Base-by-base conservation (phyloP, 257 asterid species). In the Capsicum rhomboideum region DNA sequence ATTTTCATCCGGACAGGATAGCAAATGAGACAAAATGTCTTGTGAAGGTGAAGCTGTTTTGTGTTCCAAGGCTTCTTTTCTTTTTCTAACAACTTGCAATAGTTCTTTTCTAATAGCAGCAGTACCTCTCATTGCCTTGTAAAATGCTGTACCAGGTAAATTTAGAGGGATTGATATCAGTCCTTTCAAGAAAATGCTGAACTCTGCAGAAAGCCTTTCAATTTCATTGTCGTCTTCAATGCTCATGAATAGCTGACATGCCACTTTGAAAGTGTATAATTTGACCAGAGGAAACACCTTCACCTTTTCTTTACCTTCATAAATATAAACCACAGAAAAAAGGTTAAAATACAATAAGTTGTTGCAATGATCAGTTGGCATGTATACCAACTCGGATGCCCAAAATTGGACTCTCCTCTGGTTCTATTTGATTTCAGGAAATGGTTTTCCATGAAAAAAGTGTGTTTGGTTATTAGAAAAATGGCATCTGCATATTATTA, bases 231-330 rank as follows among this genome's bases (percentile, higher is more conserved):
- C 80, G 10, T 95, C 95, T 82, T 95, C 97, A 12, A 94, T 89
- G 90, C 97, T 94, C 93, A 91, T 86, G 78, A 95, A 95, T 10
- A 94, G 86, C n/a, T 93, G 93, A 31, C 99, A 94, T 0, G 95
- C 98, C 10, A 94, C 87, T 74, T 90, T 93, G n/a, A 94, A 95
- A 4, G 99, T 94, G 89, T 92, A 93, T 49, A 85, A 13, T 79
- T 93, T 95, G 72, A 87, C 80, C 8, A 87, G 84, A 1, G 95
- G 96, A 54, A 84, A 91, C 42, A 90, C 91, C 78, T 75, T 89
- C 85, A 95, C 82, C 75, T 80, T 87, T 56, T 89, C 86, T 84
- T 91, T 88, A 84, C 97, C 97, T 93, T 13, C 26, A 72, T 46
- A 56, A 59, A 55, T 34, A 40, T 14, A 8, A 40, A 34, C 8